Evolutionary conservation across 2,329 filamentous ascomycete species (phyloP).

Genomic region (Phaeomoniella chlamydospora): DNA sequence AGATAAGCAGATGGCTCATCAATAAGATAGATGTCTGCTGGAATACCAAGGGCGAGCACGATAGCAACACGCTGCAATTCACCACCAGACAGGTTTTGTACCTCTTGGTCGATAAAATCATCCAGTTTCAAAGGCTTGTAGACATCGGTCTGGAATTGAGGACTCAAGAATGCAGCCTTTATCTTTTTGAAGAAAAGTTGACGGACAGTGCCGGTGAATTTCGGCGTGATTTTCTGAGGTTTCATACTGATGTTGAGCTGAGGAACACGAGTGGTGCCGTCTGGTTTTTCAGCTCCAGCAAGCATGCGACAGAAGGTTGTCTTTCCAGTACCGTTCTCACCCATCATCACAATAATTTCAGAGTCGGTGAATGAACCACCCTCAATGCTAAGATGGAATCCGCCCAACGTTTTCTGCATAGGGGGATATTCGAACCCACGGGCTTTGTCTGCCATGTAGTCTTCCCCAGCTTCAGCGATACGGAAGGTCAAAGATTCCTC

Average conservation of each 20-base stretch:
- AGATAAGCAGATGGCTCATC: conserved; percentile 96
- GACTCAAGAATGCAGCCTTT: conserved; percentile 87
- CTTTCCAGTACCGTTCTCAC: conserved; percentile 98
- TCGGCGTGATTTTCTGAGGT: conserved; percentile 97
- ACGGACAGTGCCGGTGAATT: conserved; percentile 91
- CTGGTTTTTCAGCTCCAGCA: conserved; percentile 84
- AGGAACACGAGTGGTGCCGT: conserved; percentile 62
- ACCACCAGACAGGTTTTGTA: conserved; percentile 97
- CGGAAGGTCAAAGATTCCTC: conserved; percentile 95
- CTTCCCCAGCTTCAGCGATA: conserved; percentile 76
- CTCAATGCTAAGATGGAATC: conserved; percentile 74
- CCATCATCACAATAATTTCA: conserved; percentile 99
- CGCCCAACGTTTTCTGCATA: conserved; percentile 87
- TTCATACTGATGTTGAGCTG: conserved; percentile 99
- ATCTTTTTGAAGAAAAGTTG: conserved; percentile 99
- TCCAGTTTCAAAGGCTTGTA: conserved; percentile 99
- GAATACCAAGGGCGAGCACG: conserved; percentile 85
- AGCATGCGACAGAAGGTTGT: conserved; percentile 97
- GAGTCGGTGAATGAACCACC: conserved; percentile 86
- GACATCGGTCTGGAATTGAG: conserved; percentile 98
- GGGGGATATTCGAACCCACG: conserved; percentile 75
- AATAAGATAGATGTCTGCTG: conserved; percentile 96
- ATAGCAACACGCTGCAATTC: conserved; percentile 99
- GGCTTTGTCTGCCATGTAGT: conserved; percentile 70
- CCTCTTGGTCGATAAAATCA: conserved; percentile 98